Conservation (phyloP, 371 early-diverging fungal species). For the Mortierella sp. region DNA sequence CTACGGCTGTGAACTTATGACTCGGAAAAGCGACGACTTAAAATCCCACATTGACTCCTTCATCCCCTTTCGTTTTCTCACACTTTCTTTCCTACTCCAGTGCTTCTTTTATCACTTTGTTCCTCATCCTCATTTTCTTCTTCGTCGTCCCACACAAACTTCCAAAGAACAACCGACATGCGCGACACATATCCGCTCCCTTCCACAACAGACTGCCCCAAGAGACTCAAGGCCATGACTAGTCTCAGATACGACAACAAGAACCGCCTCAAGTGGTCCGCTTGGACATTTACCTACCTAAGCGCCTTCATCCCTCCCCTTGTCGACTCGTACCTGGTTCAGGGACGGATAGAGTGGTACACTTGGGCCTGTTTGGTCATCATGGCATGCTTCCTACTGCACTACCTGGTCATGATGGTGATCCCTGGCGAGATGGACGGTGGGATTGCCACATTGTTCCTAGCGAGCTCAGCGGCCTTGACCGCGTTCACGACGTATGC, state of each 20-base stretch:
- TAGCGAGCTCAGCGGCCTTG: neutral
- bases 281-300: slow-evolving; percentile 7
- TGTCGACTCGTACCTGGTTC: neutral
- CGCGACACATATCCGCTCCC: neutral
- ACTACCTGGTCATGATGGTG: neutral
- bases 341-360: slow-evolving; percentile 6
- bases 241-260: neutral
- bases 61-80: neutral
- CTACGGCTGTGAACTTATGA: no score
- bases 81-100: neutral
- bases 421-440: slow-evolving; percentile 7
- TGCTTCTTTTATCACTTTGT: neutral
- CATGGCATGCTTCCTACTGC: slow-evolving; percentile 1
- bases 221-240: slow-evolving; percentile 1
- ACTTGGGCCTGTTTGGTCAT: neutral
- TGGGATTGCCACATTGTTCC: neutral
- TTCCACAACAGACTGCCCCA: neutral
- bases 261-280: slow-evolving; percentile 10
- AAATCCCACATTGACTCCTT: no score
- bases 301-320: neutral
- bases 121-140: neutral
- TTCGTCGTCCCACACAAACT: no score
- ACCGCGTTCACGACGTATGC: slow-evolving; percentile 2
- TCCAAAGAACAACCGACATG: neutral
- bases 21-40: no score